Evolutionary conservation across 202 grass and related monocot genomes (phyloP).

Genomic region (Saccharum hybrid): DNA sequence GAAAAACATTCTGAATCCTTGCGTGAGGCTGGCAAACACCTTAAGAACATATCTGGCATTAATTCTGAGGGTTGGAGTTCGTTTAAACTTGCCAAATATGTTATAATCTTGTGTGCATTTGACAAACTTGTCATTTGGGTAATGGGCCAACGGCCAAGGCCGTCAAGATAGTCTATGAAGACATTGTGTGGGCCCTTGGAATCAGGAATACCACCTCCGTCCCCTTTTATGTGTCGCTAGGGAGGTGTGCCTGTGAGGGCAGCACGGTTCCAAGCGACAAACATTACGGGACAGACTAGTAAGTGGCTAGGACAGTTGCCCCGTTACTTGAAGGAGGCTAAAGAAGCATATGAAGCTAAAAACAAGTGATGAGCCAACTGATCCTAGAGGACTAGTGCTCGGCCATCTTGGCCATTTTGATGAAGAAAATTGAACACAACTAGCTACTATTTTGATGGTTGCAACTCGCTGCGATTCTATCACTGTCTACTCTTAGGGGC

Average conservation of each 20-base stretch:
- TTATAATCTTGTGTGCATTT: neutral
- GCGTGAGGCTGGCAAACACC: neutral
- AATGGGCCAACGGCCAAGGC: neutral
- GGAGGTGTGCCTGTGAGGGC: too few relatives aligned
- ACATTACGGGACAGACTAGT: too few relatives aligned
- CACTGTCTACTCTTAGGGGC: too few relatives aligned
- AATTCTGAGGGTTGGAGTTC: neutral
- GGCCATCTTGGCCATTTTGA: too few relatives aligned
- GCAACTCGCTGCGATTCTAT: too few relatives aligned
- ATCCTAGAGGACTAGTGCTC: neutral
- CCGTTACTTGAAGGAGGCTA: neutral
- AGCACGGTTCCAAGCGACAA: too few relatives aligned
- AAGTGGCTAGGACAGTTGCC: neutral
- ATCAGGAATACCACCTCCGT: neutral
- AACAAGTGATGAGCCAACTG: neutral
- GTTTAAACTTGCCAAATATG: neutral
- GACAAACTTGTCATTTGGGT: neutral
- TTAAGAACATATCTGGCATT: conserved; percentile 6
- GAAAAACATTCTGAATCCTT: neutral
- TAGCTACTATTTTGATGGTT: too few relatives aligned
- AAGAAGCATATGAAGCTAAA: neutral
- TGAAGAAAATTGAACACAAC: too few relatives aligned
- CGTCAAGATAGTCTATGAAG: neutral
- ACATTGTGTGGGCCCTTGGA: neutral
- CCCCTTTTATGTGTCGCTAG: too few relatives aligned